Evolutionary conservation across 495 filamentous ascomycete species (phyloP), one percentile per base, ranked within the genome.

Genomic region (Podospora pseudoanserina): DNA sequence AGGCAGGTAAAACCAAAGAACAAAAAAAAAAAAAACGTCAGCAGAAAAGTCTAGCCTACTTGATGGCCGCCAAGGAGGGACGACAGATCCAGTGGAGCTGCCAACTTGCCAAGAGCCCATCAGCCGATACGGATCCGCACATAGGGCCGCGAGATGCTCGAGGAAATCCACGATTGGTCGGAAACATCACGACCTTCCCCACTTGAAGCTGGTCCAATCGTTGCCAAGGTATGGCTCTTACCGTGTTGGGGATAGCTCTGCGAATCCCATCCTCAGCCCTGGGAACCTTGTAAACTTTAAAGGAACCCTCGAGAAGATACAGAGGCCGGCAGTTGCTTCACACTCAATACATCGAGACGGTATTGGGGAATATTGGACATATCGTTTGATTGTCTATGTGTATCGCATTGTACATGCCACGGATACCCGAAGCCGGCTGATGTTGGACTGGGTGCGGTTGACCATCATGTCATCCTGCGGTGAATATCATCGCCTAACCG

Each of bases 181-280:
- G n/a, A 19, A 56, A 20, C 6, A 58, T 58, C n/a, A n/a, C 55
- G n/a, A 58, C n/a, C 55, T 58, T 58, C 19, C 54, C 54, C 54
- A 20, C 54, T 56, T 1, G 5, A 26, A 26, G 9, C 23, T 26
- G 55, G n/a, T 26, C 55, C 61, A 32, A n/a, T 15, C 11, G 30
- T n/a, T 44, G 61, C 32, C 61, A 63, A 44, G 60, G 15, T 18
- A 2, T 9, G 7, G 2, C 34, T 18, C 30, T 15, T 15, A 63
- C 60, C 30, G 4, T 39, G 60, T 63, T 63, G 32, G 61, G 61
- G 32, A 63, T n/a, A 32, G 61, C 32, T 63, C 61, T 63, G 61
- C 34, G 61, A 63, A 63, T 63, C 0, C 30, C 28, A 63, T 49
- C 61, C 19, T 63, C 28, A 63, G 59, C 59, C 59, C 59, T 61